A percentile compares a stretch with the other conserved stretches of the same genome.
Conservation (phyloP, 2,329 filamentous ascomycete genomes). For the Epichloe scottii region DNA sequence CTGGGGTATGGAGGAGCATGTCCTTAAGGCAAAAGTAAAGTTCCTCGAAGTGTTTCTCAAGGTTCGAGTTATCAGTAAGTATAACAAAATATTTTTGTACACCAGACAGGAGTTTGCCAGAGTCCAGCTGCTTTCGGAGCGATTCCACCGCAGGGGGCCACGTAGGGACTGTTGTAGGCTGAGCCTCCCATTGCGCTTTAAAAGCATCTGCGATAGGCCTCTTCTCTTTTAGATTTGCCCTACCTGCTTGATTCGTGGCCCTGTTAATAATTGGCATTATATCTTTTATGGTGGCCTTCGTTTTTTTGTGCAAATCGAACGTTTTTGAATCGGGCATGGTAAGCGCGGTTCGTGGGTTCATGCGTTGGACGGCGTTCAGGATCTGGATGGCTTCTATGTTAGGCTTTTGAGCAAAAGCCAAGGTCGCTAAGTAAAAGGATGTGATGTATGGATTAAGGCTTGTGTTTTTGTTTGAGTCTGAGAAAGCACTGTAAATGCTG, state of each 20-base stretch:
- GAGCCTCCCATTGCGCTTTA: background rate
- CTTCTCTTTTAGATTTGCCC: background rate
- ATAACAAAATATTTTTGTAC: background rate
- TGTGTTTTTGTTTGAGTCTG: background rate
- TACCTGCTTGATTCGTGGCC: fast-evolving
- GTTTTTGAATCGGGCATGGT: background rate
- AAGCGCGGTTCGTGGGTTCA: background rate
- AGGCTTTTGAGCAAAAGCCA: background rate
- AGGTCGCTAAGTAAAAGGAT: background rate
- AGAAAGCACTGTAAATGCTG: background rate
- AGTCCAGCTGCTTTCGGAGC: background rate
- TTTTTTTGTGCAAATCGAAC: background rate
- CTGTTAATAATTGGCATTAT: background rate
- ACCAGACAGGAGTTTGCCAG: background rate
- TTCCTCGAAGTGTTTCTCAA: background rate
- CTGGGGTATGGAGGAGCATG: background rate
- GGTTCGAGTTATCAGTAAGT: background rate
- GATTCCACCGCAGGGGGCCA: background rate
- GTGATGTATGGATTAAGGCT: background rate
- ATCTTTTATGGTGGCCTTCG: background rate
- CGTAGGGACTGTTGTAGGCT: background rate
- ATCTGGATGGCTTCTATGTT: background rate
- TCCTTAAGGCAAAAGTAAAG: fast-evolving
- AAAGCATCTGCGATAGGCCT: background rate
- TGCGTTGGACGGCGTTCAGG: background rate